Evolutionary conservation across 2,329 filamentous ascomycete genomes (phyloP).

Genomic region (Fusarium clavum): DNA sequence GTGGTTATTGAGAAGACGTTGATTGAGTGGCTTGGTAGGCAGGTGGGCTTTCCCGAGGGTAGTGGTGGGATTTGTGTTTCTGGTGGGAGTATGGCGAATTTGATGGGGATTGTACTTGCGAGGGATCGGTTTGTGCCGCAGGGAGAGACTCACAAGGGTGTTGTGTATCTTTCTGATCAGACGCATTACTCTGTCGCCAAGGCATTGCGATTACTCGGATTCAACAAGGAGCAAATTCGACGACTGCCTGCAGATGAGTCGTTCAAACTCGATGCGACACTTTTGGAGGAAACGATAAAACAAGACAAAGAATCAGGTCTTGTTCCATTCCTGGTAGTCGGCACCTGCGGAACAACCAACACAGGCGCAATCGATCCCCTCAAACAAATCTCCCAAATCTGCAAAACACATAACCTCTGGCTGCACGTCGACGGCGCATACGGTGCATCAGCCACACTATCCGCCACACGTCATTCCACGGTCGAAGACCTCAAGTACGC

Average conservation of each 20-base stretch:
- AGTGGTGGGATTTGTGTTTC: constrained; percentile 43
- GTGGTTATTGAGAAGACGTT: constrained; percentile 43
- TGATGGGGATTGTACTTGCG: constrained; percentile 40
- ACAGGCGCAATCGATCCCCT: constrained; percentile 26
- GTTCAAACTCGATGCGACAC: neutral
- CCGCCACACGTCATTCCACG: constrained; percentile 14
- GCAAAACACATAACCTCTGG: constrained; percentile 32
- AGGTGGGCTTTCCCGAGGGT: constrained; percentile 22
- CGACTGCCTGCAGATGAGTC: neutral
- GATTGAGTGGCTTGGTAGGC: constrained; percentile 38
- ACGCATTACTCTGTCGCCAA: constrained; percentile 27
- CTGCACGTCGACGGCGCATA: constrained; percentile 44
- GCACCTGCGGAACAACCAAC: constrained; percentile 32
- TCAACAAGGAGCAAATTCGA: constrained; percentile 6
- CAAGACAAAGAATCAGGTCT: constrained; percentile 5
- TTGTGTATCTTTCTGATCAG: constrained; percentile 21
- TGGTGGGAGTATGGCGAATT: constrained; percentile 45
- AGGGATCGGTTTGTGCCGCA: constrained; percentile 31
- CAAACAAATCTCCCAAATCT: constrained; percentile 4
- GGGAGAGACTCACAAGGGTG: neutral
- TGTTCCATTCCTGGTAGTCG: constrained; percentile 23
- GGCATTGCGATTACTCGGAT: constrained; percentile 13
- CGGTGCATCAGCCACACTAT: constrained; percentile 40
- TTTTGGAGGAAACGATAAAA: neutral
- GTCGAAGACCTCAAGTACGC: constrained; percentile 29